phyloP scores from a whole-genome alignment of 2,329 filamentous ascomycete genomes.

The Aspergillus aculeatinus region DNA sequence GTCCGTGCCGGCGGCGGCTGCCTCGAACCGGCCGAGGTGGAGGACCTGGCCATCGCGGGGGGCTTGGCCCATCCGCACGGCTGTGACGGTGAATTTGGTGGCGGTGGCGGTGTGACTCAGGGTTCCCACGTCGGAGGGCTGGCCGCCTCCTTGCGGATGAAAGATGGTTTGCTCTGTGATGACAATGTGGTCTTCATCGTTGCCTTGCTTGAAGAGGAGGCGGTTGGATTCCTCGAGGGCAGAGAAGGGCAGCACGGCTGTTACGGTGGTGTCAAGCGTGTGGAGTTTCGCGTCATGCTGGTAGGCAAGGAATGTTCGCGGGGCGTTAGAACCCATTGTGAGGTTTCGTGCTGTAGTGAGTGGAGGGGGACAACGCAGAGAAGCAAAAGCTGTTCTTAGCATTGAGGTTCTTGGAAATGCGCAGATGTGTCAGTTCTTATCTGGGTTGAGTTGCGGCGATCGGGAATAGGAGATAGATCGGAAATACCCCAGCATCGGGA shows the following conservation, averaged over 20 bases:
- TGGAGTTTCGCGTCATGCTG: conserved; percentile 44
- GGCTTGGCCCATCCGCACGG: conserved; percentile 55
- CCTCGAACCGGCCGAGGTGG: conserved; percentile 63
- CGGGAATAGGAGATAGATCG: no score
- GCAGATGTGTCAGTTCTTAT: not conserved
- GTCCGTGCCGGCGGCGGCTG: conserved; percentile 12
- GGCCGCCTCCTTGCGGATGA: conserved; percentile 72
- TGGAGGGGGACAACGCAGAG: not conserved
- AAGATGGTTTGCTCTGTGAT: conserved; percentile 68
- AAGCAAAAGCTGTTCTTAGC: not conserved
- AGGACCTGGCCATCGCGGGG: conserved; percentile 58
- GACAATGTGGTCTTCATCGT: conserved; percentile 56
- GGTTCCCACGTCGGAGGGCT: conserved; percentile 65
- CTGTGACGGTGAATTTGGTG: conserved; percentile 52
- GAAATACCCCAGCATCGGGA: no score
- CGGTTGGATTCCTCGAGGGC: conserved; percentile 53
- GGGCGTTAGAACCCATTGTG: not conserved
- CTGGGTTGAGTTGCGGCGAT: not conserved
- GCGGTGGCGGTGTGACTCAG: conserved; percentile 44
- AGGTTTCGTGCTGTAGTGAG: no score
- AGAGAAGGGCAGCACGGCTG: conserved; percentile 51
- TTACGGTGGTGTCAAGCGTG: conserved; percentile 46
- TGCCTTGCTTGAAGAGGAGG: conserved; percentile 58
- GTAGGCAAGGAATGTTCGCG: conserved; percentile 26
- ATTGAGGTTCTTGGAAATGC: not conserved